Percentiles rank a stretch among this genome's conserved stretches.
Evolutionary conservation across 768 basidiomycete genomes (phyloP).

Genomic region (Xerocomellus chrysenteron): DNA sequence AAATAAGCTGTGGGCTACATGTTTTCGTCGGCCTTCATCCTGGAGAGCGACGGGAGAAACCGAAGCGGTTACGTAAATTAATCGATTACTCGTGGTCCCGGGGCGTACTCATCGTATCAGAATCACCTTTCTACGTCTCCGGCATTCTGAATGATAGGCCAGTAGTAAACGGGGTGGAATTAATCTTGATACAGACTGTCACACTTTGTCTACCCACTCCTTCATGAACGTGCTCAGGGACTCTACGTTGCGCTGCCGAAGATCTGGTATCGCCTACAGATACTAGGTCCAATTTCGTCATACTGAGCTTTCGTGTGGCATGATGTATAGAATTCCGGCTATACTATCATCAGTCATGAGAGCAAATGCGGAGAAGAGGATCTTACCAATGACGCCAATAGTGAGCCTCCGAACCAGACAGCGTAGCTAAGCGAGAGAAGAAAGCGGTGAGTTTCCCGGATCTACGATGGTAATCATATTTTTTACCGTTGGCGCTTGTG

Average conservation of each 20-base stretch:
- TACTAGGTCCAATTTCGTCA: slow-evolving; percentile 89
- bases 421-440: slow-evolving; percentile 57
- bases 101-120: not conserved
- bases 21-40: slow-evolving; percentile 11
- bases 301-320: slow-evolving; percentile 96
- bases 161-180: not conserved
- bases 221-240: not conserved
- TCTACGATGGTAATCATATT: not conserved
- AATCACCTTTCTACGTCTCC: not conserved
- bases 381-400: slow-evolving; percentile 87
- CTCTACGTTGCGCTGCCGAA: slow-evolving; percentile 82
- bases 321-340: slow-evolving; percentile 95
- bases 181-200: slow-evolving; percentile 1
- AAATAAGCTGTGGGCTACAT: not conserved
- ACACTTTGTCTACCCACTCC: not conserved
- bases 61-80: not conserved
- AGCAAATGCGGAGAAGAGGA: not conserved
- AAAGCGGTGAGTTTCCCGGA: slow-evolving; percentile 7
- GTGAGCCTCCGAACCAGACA: slow-evolving; percentile 97
- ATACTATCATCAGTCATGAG: slow-evolving; percentile 7
- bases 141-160: slow-evolving; percentile 5
- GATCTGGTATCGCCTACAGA: slow-evolving; percentile 90
- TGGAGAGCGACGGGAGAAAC: slow-evolving; percentile 1
- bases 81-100: not conserved
- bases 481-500: slow-evolving; percentile 93